phyloP scores from a whole-genome alignment of 1,284 basidiomycete species.

The Apiotrichum veenhuisii region DNA sequence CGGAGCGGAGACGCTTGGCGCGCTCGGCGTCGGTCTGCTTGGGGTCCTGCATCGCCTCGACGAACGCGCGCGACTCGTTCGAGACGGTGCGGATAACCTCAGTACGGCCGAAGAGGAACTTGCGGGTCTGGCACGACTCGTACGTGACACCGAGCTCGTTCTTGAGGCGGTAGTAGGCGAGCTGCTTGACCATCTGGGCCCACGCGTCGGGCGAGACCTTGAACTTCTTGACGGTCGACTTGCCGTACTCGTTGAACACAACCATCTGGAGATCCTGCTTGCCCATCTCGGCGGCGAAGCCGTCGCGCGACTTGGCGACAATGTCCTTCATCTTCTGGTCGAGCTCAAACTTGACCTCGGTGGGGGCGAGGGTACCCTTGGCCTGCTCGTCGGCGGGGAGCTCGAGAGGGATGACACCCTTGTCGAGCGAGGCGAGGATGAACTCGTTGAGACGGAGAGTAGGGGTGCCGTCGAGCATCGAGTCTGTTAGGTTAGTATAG shows the following conservation, averaged over 20 bases:
- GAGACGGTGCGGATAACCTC: constrained; percentile 89
- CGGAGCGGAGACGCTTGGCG: constrained; percentile 68
- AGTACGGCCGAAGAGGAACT: constrained; percentile 85
- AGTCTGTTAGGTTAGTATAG: constrained; percentile 30
- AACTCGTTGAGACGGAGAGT: constrained; percentile 96
- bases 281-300: constrained; percentile 73
- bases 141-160: constrained; percentile 79
- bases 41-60: constrained; percentile 77
- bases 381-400: constrained; percentile 47
- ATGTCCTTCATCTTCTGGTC: constrained; percentile 54
- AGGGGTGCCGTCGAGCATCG: constrained; percentile 76
- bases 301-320: constrained; percentile 57
- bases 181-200: constrained; percentile 92
- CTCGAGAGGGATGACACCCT: constrained; percentile 69
- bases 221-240: constrained; percentile 80
- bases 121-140: constrained; percentile 91
- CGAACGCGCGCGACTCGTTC: constrained; percentile 78
- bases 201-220: constrained; percentile 90
- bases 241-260: constrained; percentile 90
- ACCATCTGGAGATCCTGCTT: constrained; percentile 80
- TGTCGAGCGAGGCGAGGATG: constrained; percentile 70
- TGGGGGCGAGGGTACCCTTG: constrained; percentile 55
- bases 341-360: constrained; percentile 69
- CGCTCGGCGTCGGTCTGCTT: constrained; percentile 59
- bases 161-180: constrained; percentile 86